A percentile compares a stretch with the other conserved stretches of the same genome.
These are phyloP conservation scores for Leccinum fuscescens DNA, from an alignment of 1,284 basidiomycete genomes.

Conservation along the genomic window DNA sequence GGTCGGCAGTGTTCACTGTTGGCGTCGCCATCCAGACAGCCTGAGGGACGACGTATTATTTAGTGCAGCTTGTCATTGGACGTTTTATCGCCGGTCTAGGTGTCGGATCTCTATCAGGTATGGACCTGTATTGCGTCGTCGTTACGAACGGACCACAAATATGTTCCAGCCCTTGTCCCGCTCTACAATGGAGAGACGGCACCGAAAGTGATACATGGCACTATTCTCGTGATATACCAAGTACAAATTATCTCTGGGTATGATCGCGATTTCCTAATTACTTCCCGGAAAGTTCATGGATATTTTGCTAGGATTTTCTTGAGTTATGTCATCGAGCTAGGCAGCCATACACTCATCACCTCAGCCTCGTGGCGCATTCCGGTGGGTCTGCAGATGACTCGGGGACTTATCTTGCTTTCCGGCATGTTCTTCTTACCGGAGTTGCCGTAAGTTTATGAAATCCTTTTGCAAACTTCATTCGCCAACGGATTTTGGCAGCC, in stretches of 20 bases:
- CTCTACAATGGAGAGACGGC: constrained; percentile 81
- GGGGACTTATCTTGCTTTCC: constrained; percentile 64
- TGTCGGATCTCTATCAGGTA: constrained; percentile 73
- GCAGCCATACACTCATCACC: constrained; percentile 54
- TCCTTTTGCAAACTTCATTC: not conserved
- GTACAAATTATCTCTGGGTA: constrained; percentile 72
- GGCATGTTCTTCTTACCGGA: constrained; percentile 78
- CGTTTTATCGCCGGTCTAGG: constrained; percentile 72
- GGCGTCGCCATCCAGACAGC: constrained; percentile 69
- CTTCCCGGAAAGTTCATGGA: not conserved
- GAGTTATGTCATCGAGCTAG: constrained; percentile 25
- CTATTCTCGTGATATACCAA: constrained; percentile 70
- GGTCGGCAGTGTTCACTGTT: constrained; percentile 72
- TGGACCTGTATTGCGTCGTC: constrained; percentile 9
- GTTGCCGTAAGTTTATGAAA: constrained; percentile 52
- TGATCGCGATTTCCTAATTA: constrained; percentile 11
- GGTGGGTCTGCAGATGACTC: constrained; percentile 66
- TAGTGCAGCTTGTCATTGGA: constrained; percentile 68
- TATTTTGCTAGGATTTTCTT: constrained; percentile 42
- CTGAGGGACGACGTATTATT: constrained; percentile 49
- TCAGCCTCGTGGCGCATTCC: constrained; percentile 73
- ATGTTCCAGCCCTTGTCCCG: constrained; percentile 65
- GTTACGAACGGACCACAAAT: not conserved
- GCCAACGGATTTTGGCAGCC: constrained; percentile 36
- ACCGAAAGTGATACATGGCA: constrained; percentile 72